Base-by-base conservation (phyloP, 257 asterid species). In the Plantago major region DNA sequence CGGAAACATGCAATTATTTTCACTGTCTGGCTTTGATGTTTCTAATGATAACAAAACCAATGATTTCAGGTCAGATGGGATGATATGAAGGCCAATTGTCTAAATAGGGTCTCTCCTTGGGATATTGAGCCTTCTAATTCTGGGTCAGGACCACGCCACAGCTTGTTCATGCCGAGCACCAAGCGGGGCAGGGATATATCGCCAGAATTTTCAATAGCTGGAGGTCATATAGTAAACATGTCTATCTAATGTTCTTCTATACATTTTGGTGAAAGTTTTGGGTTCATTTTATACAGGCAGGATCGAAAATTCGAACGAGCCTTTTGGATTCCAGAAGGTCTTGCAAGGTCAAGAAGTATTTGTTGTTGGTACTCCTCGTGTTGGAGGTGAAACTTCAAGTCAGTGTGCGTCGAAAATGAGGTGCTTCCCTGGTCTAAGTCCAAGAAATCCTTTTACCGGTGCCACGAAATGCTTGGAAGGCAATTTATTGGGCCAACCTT, bases 321-420 rank as follows among this genome's bases (percentile, higher is more conserved):
- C 94, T 30, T 38, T 67, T 58, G 82, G 94, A 87, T 77, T 85
- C 91, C 96, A 87, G 74, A 86, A 88, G 97, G 99, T 93, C 99
- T 93, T 93, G 99, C 99, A 93, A 93, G 99, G 99, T 93, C 99
- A 93, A 93, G 99, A 89, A 93, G 82, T 89, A 45, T 74, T 81
- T 68, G 74, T 81, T 46, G 79, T 79, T 79, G 70, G 79, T 68
- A 68, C 79, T 53, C 79, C 71, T 33, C 69, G 70, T 53, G 66
- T 62, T 15, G 78, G 84, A 62, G 68, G 66, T 45, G 79, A 81
- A 62, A 78, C 78, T 28, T 77, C 78, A 59, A 70, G 77, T 55
- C 79, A 66, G 60, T 84, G 65, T 66, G 75, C 74, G 17, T 64
- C 82, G 0, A 85, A 82, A 17, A 74, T 71, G 55, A 74, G 79